phyloP scores from a whole-genome alignment of 1,139 yeast genomes.

The Pichia sp. region DNA sequence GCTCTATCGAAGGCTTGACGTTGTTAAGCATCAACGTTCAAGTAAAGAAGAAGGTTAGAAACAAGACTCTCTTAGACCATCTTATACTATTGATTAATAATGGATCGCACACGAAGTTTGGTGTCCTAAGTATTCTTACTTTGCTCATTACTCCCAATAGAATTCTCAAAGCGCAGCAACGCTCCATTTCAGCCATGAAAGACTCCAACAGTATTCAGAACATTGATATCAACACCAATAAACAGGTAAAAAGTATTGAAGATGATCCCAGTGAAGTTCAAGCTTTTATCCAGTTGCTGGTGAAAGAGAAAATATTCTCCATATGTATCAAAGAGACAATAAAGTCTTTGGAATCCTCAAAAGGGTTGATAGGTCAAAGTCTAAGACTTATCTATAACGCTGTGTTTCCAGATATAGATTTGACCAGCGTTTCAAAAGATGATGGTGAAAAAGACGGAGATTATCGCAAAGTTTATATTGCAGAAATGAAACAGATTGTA shows the following conservation, averaged over 20 bases:
- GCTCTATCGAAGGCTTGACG: conserved; percentile 36
- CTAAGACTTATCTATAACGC: conserved; percentile 17
- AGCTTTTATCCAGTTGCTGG: conserved; percentile 11
- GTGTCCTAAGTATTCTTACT: conserved; percentile 31
- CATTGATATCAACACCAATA: conserved; percentile 23
- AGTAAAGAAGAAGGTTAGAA: conserved; percentile 29
- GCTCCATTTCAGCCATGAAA: conserved; percentile 30
- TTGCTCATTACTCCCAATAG: conserved; percentile 32
- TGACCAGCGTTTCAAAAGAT: conserved; percentile 21
- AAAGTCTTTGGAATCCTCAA: conserved; percentile 8
- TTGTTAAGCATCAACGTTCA: conserved; percentile 34
- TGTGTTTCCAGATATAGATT: conserved; percentile 20
- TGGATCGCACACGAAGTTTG: conserved; percentile 24
- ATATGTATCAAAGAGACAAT: conserved; percentile 1
- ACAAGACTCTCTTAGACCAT: conserved; percentile 26
- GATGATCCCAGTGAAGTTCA: conserved; percentile 16
- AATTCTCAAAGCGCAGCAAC: conserved; percentile 14
- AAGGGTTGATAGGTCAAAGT: conserved; percentile 8
- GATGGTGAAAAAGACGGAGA: conserved; percentile 18
- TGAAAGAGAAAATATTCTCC: conserved; percentile 6
- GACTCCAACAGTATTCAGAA: conserved; percentile 26
- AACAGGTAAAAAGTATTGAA: conserved; percentile 21
- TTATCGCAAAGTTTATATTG: conserved; percentile 16
- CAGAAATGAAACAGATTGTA: conserved; percentile 15
- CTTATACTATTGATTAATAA: conserved; percentile 8